Conservation (phyloP, 331 rosid species). For the Acacia concinna region DNA sequence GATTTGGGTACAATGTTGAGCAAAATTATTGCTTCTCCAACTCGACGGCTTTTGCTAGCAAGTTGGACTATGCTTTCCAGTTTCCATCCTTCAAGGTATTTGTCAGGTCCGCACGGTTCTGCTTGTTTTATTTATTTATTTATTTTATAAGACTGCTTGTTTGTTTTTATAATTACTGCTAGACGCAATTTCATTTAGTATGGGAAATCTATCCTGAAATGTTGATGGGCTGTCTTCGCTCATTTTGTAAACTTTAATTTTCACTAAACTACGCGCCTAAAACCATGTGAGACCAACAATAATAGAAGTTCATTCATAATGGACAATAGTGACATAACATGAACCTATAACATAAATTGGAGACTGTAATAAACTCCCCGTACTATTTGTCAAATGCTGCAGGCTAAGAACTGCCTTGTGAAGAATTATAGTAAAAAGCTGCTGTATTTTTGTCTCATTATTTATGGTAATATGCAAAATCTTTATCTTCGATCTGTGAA, state of each 20-base stretch:
- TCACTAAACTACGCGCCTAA: not conserved
- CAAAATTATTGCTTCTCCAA: slow-evolving; percentile 43
- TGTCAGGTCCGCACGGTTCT: slow-evolving; percentile 77
- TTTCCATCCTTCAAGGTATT: slow-evolving; percentile 86
- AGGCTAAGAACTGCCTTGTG: not conserved
- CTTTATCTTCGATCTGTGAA: not conserved
- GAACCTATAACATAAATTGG: slow-evolving; percentile 1
- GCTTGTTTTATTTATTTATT: too few relatives aligned
- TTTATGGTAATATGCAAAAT: not conserved
- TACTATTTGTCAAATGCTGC: not conserved
- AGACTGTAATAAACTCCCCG: not conserved
- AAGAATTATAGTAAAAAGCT: not conserved
- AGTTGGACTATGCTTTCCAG: slow-evolving; percentile 60
- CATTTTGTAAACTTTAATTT: not conserved
- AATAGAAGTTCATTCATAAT: slow-evolving; percentile 6
- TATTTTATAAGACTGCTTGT: too few relatives aligned
- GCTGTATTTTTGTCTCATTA: not conserved
- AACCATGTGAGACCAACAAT: not conserved
- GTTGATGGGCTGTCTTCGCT: slow-evolving; percentile 4
- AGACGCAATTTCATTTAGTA: slow-evolving; percentile 12
- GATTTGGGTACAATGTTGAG: slow-evolving; percentile 40
- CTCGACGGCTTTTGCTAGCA: slow-evolving; percentile 67
- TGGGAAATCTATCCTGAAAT: not conserved
- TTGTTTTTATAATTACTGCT: not conserved
- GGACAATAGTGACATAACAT: slow-evolving; percentile 6